Percentiles rank a stretch among this genome's conserved stretches.
phyloP scores from a whole-genome alignment of 768 basidiomycete species.

The Tulasnella sp. region DNA sequence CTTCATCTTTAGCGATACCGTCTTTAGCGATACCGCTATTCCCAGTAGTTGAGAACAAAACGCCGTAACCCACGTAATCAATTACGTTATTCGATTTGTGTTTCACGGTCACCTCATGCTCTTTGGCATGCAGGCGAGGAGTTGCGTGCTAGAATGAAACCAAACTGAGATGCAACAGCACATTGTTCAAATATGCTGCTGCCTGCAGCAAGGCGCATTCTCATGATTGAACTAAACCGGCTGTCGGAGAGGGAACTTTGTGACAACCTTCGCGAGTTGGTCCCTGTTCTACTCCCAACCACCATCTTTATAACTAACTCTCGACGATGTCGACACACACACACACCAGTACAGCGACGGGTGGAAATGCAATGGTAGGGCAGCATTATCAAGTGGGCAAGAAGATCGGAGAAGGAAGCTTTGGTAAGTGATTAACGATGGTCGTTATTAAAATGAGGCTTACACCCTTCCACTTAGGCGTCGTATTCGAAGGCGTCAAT shows the following conservation, averaged over 20 bases:
- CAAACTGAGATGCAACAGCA: not conserved
- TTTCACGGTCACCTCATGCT: too few species aligned
- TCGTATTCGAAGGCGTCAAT: slow-evolving; percentile 82
- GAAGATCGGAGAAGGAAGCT: slow-evolving; percentile 99
- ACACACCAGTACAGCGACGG: not conserved
- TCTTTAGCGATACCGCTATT: not conserved
- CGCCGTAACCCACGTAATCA: too few species aligned
- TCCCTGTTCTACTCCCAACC: not conserved
- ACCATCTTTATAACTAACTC: not conserved
- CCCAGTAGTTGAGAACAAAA: not conserved
- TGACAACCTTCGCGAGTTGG: too few species aligned
- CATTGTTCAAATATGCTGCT: not conserved
- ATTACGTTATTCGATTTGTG: too few species aligned
- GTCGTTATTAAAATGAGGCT: too few species aligned
- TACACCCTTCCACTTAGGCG: too few species aligned
- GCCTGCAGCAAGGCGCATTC: not conserved
- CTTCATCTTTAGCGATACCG: not conserved
- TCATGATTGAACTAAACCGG: too few species aligned
- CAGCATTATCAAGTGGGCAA: slow-evolving; percentile 61
- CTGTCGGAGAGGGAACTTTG: too few species aligned
- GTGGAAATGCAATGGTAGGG: slow-evolving; percentile 25
- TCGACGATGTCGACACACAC: not conserved
- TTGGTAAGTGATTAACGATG: too few species aligned
- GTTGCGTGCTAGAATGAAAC: too few species aligned
- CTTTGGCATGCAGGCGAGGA: too few species aligned